Evolutionary conservation across 352 stramenopile species (phyloP).

Genomic region (Globisporangium megalacanthum): DNA sequence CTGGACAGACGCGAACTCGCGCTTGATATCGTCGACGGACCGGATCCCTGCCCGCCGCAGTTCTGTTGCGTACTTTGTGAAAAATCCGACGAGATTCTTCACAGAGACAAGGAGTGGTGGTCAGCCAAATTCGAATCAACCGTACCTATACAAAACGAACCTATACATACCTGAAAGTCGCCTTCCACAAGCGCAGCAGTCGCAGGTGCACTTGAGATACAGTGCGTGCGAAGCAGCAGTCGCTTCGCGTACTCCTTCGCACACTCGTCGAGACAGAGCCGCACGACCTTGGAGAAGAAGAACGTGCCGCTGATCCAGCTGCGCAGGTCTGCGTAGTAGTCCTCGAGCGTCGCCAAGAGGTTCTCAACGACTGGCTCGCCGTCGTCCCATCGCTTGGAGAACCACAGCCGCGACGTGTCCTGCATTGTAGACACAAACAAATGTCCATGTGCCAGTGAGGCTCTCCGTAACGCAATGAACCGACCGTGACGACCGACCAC

Average conservation of each 20-base stretch:
- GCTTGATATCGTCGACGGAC: conserved; percentile 57
- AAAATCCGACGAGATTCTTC: conserved; percentile 64
- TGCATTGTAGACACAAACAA: conserved; percentile 13
- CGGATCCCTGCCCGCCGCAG: conserved; percentile 69
- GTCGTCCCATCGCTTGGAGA: conserved; percentile 84
- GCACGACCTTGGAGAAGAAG: conserved; percentile 81
- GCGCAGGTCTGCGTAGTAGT: conserved; percentile 70
- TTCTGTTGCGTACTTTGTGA: conserved; percentile 59
- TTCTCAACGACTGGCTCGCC: conserved; percentile 66
- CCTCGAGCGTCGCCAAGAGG: conserved; percentile 66
- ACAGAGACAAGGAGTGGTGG: neutral
- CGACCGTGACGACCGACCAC: neutral
- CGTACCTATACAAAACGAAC: too few species aligned
- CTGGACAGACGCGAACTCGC: conserved; percentile 50
- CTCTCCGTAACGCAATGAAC: neutral
- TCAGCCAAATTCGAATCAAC: too few species aligned
- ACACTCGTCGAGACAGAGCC: conserved; percentile 63
- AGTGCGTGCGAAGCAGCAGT: conserved; percentile 49
- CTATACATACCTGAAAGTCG: conserved; percentile 43
- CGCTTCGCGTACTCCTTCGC: conserved; percentile 59
- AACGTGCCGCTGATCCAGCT: conserved; percentile 78
- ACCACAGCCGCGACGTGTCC: conserved; percentile 69
- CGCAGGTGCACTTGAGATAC: conserved; percentile 35
- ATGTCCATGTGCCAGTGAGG: neutral
- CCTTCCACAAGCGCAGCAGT: conserved; percentile 43